These are phyloP conservation scores for Comarum palustre DNA, from an alignment of 306 rosid genomes.

Conservation along the genomic window DNA sequence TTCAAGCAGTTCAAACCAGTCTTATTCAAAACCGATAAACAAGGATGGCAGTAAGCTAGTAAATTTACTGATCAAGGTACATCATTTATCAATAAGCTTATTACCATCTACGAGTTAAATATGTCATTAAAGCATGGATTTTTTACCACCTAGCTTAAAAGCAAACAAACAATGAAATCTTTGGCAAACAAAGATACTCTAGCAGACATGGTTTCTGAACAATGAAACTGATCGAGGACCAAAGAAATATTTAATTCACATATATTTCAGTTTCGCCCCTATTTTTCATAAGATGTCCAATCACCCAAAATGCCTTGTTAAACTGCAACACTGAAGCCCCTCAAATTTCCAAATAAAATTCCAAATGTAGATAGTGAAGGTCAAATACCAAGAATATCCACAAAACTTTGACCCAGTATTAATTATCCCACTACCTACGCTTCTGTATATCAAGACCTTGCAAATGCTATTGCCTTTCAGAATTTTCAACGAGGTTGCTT, in stretches of 20 bases:
- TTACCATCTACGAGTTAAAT: not conserved
- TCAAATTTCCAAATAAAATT: not conserved
- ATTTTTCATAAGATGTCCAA: not conserved
- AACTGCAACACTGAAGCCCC: not conserved
- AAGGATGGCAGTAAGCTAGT: not conserved
- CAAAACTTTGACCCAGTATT: not conserved
- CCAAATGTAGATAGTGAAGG: not conserved
- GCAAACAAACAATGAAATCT: not conserved
- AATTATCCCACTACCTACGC: not conserved
- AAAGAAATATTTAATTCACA: not conserved
- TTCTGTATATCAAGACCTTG: not conserved
- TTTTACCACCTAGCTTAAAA: not conserved
- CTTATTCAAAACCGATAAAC: not conserved
- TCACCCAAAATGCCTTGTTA: not conserved
- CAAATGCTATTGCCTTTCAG: not conserved
- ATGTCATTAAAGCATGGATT: not conserved
- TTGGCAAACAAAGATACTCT: not conserved
- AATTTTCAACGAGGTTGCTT: no score
- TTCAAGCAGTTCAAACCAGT: constrained; percentile 22
- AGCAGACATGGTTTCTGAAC: not conserved
- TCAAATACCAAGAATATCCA: not conserved
- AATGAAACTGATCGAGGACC: not conserved
- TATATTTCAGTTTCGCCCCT: not conserved
- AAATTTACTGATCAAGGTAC: not conserved
- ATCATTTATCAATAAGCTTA: not conserved